Base-by-base conservation (phyloP, 495 filamentous ascomycete species). In the Glonium stellatum region DNA sequence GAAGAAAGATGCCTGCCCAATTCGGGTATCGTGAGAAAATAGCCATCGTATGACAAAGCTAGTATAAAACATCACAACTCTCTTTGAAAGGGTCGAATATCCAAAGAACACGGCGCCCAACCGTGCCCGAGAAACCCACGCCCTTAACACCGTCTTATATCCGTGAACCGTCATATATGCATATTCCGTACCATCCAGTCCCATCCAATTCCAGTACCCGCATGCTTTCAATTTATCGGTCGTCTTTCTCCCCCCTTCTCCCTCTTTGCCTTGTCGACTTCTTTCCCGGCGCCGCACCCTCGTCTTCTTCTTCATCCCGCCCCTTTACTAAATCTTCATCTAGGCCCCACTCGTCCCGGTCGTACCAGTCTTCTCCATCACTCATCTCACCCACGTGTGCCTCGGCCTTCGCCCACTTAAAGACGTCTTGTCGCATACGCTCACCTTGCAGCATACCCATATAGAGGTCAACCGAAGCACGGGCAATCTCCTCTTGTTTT, bases 321-420 rank as follows among this genome's bases (percentile, higher is more conserved):
- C 92, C 92, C 70, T 97, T 97, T 71, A 89, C 89, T 13, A 97
- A 77, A 69, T 90, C 87, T 64, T 89, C 88, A 1, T 85, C 85
- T 44, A 97, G 71, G 2, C 84, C 84, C 92, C 89, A 96, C 76
- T 87, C 86, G 68, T 93, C 89, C 57, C 82, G 83, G 68, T 97
- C 92, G 70, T 95, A 95, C 90, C 92, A 97, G 69, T 97, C 92
- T 75, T 97, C 92, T 2, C 90, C 90, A 67, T 97, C 92, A 36
- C 87, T 92, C 83, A 96, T 76, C 55, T 86, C 82, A 1, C 89
- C 90, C 23, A 87, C 80, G 67, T 97, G 93, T 5, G 84, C 89
- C 72, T 98, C 95, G 0, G 93, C 90, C 71, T 95, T 92, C 54
- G 80, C 82, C 88, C 89, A 95, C 59, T 87, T 84, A 69, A 87